phyloP scores from a whole-genome alignment of 2,329 filamentous ascomycete genomes.

The Aspergillus hortae region DNA sequence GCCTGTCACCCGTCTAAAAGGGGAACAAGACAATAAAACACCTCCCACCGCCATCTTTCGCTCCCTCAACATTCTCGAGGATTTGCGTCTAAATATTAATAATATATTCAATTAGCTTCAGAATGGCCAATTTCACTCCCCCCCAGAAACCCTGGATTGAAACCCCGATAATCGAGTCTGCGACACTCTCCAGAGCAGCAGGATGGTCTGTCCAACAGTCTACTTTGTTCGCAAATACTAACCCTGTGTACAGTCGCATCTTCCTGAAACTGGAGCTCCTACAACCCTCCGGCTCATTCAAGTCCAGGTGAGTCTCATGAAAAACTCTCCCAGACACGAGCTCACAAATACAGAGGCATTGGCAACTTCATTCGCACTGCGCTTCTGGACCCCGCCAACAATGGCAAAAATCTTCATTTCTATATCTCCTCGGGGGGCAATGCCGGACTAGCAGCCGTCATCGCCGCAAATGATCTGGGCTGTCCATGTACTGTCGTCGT shows the following conservation, averaged over 20 bases:
- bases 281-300: slow-evolving; percentile 79
- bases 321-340: background rate
- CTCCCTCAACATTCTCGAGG: too few relatives aligned
- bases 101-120: background rate
- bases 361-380: slow-evolving; percentile 34
- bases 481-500: slow-evolving; percentile 69
- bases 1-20: too few relatives aligned
- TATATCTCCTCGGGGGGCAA: slow-evolving; percentile 78
- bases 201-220: slow-evolving; percentile 29
- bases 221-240: background rate
- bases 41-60: too few relatives aligned
- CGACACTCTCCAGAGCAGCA: slow-evolving; percentile 33
- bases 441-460: slow-evolving; percentile 74
- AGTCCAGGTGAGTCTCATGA: slow-evolving; percentile 52
- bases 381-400: slow-evolving; percentile 21
- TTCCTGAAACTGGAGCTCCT: slow-evolving; percentile 79
- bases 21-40: too few relatives aligned
- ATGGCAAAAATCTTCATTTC: slow-evolving; percentile 55
- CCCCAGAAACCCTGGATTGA: slow-evolving; percentile 36
- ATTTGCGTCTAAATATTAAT: too few relatives aligned
- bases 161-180: slow-evolving; percentile 37
- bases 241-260: slow-evolving; percentile 54
- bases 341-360: slow-evolving; percentile 25
- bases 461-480: slow-evolving; percentile 62
- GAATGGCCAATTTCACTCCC: background rate